Evolutionary conservation across 768 basidiomycete species (phyloP), one percentile per base, ranked within the genome.

Genomic region (Mycena galericulata): DNA sequence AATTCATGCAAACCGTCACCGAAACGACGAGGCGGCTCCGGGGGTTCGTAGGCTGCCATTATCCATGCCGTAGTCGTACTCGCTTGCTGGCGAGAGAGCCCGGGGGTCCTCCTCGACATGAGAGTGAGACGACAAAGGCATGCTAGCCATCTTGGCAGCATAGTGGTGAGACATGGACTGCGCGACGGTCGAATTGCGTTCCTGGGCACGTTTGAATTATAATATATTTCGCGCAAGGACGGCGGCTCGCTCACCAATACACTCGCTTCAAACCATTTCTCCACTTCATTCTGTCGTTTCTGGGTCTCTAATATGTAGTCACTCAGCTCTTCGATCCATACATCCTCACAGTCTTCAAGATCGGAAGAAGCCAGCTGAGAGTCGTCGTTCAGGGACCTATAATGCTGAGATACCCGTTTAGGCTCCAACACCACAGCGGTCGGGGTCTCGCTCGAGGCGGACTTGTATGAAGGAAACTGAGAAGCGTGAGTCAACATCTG

Each of bases 321-420:
- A 58, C 85, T 83, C 18, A 95, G 84, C 74, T 92, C 93, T 27
- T 82, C 84, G 47, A 82, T 79, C 94, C 94, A 95, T 18, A 95
- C 75, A 66, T 94, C 93, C 71, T 87, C 86, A 70, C 90, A 93
- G 66, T 94, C 94, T 30, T 94, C 93, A 68, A 95, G 81, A 83
- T 95, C 94, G 24, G 94, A 94, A 20, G 93, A 92, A 14, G 81
- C 78, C 15, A 87, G 80, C 41, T 80, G 79, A 34, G 88, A 87
- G 62, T 85, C 83, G 38, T 75, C 78, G 51, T 76, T 63, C 8
- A 70, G 69, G 56, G 67, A 72, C 74, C 80, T 59, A 70, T 80
- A 61, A 71, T 78, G 74, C 74, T 76, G 62, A 50, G 63, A 61
- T 70, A 70, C 73, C 46, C 75, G 63, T 46, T 78, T 77, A 18